Evolutionary conservation across 2,329 filamentous ascomycete genomes (phyloP), one percentile per base, ranked within the genome.

Genomic region (Alternaria metachromatica): DNA sequence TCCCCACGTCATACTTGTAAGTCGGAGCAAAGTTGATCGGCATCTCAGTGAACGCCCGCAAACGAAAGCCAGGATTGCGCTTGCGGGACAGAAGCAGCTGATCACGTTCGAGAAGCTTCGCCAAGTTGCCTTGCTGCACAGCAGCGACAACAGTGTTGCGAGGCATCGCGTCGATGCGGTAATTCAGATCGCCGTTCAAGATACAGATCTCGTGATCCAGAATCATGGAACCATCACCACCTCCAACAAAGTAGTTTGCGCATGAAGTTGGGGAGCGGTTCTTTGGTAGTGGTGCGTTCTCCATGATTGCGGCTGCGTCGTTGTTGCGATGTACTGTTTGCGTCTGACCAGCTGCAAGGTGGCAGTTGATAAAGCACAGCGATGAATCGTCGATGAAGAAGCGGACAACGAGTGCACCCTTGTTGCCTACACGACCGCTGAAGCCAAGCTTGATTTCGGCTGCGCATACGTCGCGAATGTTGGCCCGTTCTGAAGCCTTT

Each of bases 1-100:
- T 96, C 15, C 94, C 94, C 0, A 98, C 93, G 72, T 99, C 96
- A 79, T 99, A 99, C 79, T 99, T 99, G 85, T 99, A 99, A 0
- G 96, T 99, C 1, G 96, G 96, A 8, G 93, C 90, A 78, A 99
- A 99, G 0, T 89, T 91, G 73, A 99, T 97, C 1, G 92, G 92
- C 59, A 91, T 86, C 81, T 99, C 96, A n/a, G 91, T 89, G 79
- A 99, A 98, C 0, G 93, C 91, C 20, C 94, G 90, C 6, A 99
- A 86, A 26, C 92, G 88, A 82, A 98, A 97, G 0, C 90, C 92
- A 0, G 95, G 94, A 72, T 97, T 97, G 71, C 93, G 92, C 55
- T 94, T 92, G 60, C 92, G 89, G 12, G 94, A 95, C 0, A 97
- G 91, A 2, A 98, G 88, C 6, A 99, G 86, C 78, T 99, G 96